Conservation (phyloP, 192 early-diverging fungal genomes). For the Coemansia sp. region DNA sequence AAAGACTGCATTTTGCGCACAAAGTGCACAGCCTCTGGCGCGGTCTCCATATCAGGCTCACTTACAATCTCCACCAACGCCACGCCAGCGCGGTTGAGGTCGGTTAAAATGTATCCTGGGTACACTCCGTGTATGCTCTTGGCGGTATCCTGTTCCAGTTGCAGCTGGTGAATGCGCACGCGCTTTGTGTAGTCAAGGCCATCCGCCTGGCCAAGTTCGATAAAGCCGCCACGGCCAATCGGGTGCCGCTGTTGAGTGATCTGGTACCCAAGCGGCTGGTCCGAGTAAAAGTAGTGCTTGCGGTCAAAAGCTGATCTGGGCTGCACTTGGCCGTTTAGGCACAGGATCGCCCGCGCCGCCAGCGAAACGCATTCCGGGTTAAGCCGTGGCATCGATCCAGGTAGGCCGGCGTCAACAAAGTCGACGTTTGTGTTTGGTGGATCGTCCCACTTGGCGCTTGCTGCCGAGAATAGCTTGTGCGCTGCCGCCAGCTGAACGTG, state of each 20-base stretch:
- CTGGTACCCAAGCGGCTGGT: slow-evolving; percentile 91
- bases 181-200: slow-evolving; percentile 52
- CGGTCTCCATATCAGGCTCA: slow-evolving; percentile 77
- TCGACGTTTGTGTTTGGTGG: slow-evolving; percentile 74
- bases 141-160: slow-evolving; percentile 92
- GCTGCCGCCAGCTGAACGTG: slow-evolving; percentile 76
- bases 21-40: slow-evolving; percentile 68
- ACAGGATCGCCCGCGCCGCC: slow-evolving; percentile 71
- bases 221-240: slow-evolving; percentile 68
- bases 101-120: slow-evolving; percentile 60
- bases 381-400: slow-evolving; percentile 77
- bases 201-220: slow-evolving; percentile 60
- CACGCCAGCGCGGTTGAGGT: slow-evolving; percentile 85
- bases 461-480: slow-evolving; percentile 84
- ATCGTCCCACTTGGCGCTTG: slow-evolving; percentile 38
- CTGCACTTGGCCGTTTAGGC: slow-evolving; percentile 65
- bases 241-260: slow-evolving; percentile 89
- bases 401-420: slow-evolving; percentile 79
- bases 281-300: slow-evolving; percentile 96
- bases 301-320: slow-evolving; percentile 76
- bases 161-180: slow-evolving; percentile 79
- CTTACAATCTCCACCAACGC: slow-evolving; percentile 92
- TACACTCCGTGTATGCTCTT: slow-evolving; percentile 73
- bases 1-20: slow-evolving; percentile 77
- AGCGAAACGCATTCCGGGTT: slow-evolving; percentile 73